These are phyloP conservation scores for Zygosaccharomyces lentus DNA, from an alignment of 805 yeast species.

Conservation along the genomic window DNA sequence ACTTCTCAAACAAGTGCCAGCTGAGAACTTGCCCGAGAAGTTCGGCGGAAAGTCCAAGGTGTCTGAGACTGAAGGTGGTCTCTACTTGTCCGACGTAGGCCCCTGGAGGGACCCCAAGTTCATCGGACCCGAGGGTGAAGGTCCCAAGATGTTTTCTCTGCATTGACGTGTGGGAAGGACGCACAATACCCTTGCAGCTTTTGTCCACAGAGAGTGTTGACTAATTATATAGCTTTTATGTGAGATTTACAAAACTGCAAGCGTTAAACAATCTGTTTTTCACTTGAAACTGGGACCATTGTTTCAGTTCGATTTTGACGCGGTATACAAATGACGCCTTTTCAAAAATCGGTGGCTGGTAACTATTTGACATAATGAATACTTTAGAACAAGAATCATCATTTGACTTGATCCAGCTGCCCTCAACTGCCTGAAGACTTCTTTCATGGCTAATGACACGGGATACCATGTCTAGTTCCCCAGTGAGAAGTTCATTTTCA, in stretches of 20 bases:
- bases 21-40: slow-evolving; percentile 83
- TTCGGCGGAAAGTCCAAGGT: slow-evolving; percentile 82
- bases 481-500: neutral
- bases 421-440: neutral
- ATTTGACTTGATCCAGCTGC: neutral
- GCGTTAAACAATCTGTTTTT: neutral
- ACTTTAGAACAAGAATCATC: too few relatives aligned
- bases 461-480: slow-evolving; percentile 1
- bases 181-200: neutral
- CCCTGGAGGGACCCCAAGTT: slow-evolving; percentile 93
- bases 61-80: slow-evolving; percentile 66
- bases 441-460: neutral
- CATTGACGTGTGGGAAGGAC: slow-evolving; percentile 1
- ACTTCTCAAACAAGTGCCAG: slow-evolving; percentile 85
- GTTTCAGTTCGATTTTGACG: neutral
- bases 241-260: neutral
- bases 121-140: slow-evolving; percentile 95
- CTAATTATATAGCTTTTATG: neutral
- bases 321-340: neutral
- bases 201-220: neutral
- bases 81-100: slow-evolving; percentile 84
- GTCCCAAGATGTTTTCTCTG: slow-evolving; percentile 54
- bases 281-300: neutral
- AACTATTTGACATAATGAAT: neutral
- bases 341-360: neutral